Evolutionary conservation across 2,329 filamentous ascomycete species (phyloP), one percentile per base, ranked within the genome.

Genomic region (Apiospora aurea): DNA sequence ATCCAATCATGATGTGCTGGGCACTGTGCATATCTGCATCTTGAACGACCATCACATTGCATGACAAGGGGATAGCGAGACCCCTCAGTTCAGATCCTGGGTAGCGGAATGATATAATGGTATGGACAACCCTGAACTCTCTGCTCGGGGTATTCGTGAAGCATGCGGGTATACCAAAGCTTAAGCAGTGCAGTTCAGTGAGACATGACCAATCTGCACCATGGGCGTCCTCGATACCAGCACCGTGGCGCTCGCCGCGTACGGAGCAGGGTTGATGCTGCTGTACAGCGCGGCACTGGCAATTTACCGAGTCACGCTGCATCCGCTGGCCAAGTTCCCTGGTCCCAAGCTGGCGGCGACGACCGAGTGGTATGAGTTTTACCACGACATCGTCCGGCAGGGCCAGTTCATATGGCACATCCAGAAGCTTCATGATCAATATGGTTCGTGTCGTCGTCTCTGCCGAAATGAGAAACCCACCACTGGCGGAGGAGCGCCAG

Each of bases 391-490:
- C 26, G 71, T 83, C 57, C 77, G 81, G 7, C 80, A 81, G 7
- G 85, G 84, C 1, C 78, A 83, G 75, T 86, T 85, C 72, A 83
- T 78, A 18, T 83, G 80, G 75, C 80, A 84, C 71, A 83, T 86
- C 29, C 75, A 79, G 57, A 77, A 82, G 69, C 75, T 86, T 75
- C 85, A 86, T 75, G 75, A 82, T 67, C 74, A 77, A 74, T 86
- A 85, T 71, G 84, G 84, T 70, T 34, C 2, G 29, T 38, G 18
- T n/a, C 8, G 18, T n/a, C 8, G 8, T 38, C 29, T 38, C 29
- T 38, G 2, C 26, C 8, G 26, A n/a, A 1, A n/a, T n/a, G 18
- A 34, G 21, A 13, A 8, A 61, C 26, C 24, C 21, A 16, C 38
- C 46, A 21, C 24, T 11, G 7, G 21, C 6, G 44, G 4, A 26